Evolutionary conservation across 306 rosid genomes (phyloP).

Genomic region (Quercus cerris): DNA sequence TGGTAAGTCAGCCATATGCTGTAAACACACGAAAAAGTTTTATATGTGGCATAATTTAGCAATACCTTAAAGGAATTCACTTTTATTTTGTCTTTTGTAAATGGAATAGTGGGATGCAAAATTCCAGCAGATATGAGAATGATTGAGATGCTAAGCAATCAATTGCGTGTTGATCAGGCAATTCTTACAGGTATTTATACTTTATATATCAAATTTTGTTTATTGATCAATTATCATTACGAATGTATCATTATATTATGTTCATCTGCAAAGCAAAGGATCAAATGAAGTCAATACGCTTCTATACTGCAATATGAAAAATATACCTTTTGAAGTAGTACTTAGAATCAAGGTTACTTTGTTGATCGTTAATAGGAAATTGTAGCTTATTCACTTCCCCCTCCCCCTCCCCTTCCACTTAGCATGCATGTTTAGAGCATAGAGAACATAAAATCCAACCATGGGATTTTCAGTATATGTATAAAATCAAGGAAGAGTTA

Average conservation of each 20-base stretch:
- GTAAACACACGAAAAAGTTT: conserved; percentile 17
- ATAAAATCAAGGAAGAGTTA: too few species aligned
- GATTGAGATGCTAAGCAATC: conserved; percentile 88
- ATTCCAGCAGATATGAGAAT: conserved; percentile 98
- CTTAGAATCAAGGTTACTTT: background rate
- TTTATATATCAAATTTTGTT: background rate
- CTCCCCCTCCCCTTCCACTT: too few species aligned
- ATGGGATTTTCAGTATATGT: too few species aligned
- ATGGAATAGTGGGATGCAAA: conserved; percentile 88
- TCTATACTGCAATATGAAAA: background rate
- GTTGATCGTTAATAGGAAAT: background rate
- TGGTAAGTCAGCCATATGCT: conserved; percentile 53
- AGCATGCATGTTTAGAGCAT: too few species aligned
- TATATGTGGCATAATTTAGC: conserved; percentile 16
- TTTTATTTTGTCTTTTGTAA: conserved; percentile 24
- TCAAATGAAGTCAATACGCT: background rate
- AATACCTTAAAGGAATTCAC: conserved; percentile 11
- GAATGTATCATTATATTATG: background rate
- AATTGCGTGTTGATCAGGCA: conserved; percentile 94
- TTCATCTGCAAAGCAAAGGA: background rate
- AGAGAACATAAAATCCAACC: too few species aligned
- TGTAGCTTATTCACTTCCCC: background rate
- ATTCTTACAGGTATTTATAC: conserved; percentile 82
- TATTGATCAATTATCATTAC: background rate
- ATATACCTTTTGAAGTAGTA: background rate